A percentile compares a stretch with the other conserved stretches of the same genome.
phyloP scores from a whole-genome alignment of 108 stramenopile species.

The Seminavis robusta region DNA sequence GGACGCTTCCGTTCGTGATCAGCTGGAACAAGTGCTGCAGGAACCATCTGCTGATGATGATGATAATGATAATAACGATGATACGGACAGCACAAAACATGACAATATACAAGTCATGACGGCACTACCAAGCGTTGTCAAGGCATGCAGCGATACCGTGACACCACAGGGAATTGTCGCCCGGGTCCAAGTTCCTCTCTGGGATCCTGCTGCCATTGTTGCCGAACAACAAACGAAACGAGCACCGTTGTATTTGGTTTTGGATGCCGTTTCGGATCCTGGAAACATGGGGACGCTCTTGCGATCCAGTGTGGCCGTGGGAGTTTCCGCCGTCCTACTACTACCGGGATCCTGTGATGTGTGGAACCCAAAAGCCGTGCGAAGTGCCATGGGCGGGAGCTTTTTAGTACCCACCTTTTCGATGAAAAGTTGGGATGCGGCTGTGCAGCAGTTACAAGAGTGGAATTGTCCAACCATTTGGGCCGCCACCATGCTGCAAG shows the following conservation, averaged over 20 bases:
- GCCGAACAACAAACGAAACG: background rate
- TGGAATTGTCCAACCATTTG: conserved; percentile 48
- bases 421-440: conserved; percentile 27
- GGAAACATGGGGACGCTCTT: conserved; percentile 85
- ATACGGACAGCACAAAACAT: background rate
- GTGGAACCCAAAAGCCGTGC: conserved; percentile 83
- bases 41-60: conserved; percentile 16
- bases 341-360: conserved; percentile 77
- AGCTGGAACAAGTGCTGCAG: conserved; percentile 7
- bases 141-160: conserved; percentile 62
- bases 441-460: conserved; percentile 22
- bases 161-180: conserved; percentile 83
- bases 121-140: conserved; percentile 61
- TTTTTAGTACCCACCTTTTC: conserved; percentile 74
- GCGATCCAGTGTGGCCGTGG: conserved; percentile 61
- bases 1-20: background rate
- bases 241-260: conserved; percentile 56
- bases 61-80: background rate
- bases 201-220: background rate
- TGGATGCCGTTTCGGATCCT: conserved; percentile 86
- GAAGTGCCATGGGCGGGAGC: conserved; percentile 76
- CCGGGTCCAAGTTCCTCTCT: conserved; percentile 60
- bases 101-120: conserved; percentile 28
- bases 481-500: conserved; percentile 70
- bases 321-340: conserved; percentile 60